Percentiles rank a stretch among this genome's conserved stretches.
These are phyloP conservation scores for Quercus variabilis DNA, from an alignment of 306 rosid genomes.

Conservation along the genomic window DNA sequence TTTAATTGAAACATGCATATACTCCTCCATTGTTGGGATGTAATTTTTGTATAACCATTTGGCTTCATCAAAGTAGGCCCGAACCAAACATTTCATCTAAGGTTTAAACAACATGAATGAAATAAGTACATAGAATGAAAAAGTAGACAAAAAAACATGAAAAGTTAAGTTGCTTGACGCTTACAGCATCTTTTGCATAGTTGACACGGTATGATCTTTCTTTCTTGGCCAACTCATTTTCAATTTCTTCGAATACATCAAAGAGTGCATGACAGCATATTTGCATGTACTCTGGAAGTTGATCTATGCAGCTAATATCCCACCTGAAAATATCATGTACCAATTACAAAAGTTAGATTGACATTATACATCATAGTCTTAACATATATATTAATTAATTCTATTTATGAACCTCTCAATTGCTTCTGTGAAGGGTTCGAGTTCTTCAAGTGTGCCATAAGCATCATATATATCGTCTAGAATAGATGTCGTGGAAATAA, in stretches of 20 bases:
- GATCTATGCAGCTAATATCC: neutral
- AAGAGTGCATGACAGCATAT: neutral
- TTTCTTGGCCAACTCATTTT: conserved; percentile 17
- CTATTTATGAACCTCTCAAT: conserved; percentile 32
- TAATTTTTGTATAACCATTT: conserved; percentile 27
- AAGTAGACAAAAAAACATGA: too few relatives aligned
- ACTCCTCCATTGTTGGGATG: conserved; percentile 37
- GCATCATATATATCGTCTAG: conserved; percentile 54
- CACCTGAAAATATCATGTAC: neutral
- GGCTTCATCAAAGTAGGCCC: conserved; percentile 26
- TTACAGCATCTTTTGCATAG: conserved; percentile 28
- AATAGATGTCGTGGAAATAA: neutral
- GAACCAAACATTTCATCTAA: conserved; percentile 8
- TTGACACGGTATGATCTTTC: conserved; percentile 2
- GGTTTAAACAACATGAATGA: too few relatives aligned
- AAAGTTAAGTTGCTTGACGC: neutral
- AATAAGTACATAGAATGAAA: too few relatives aligned
- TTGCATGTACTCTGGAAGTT: conserved; percentile 16
- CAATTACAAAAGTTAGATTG: too few relatives aligned
- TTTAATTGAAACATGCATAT: conserved; percentile 9
- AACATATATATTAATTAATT: too few relatives aligned
- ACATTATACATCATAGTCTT: too few relatives aligned
- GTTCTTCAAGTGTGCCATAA: conserved; percentile 50
- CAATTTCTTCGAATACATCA: conserved; percentile 22
- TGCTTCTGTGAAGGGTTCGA: conserved; percentile 36